These are phyloP conservation scores for Trichoderma semiorbis DNA, from an alignment of 2,329 filamentous ascomycete genomes.

Conservation along the genomic window DNA sequence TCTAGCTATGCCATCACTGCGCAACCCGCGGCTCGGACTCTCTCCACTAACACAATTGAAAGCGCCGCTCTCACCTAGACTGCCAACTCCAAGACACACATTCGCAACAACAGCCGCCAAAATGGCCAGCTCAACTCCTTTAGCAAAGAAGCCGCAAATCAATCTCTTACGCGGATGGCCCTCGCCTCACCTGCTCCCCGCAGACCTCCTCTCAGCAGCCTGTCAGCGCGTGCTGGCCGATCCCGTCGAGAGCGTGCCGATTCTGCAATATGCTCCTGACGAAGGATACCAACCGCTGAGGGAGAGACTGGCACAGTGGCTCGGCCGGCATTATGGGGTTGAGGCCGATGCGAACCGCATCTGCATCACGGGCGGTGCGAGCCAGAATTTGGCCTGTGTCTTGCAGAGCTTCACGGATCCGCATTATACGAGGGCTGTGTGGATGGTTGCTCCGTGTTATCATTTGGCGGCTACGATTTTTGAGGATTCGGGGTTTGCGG, in stretches of 20 bases:
- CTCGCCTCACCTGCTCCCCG: slow-evolving; percentile 59
- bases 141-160: slow-evolving; percentile 40
- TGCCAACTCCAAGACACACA: background rate
- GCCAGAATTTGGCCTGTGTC: slow-evolving; percentile 74
- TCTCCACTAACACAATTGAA: background rate
- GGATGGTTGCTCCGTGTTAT: slow-evolving; percentile 80
- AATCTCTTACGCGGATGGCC: slow-evolving; percentile 71
- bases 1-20: background rate
- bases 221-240: slow-evolving; percentile 59
- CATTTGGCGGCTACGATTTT: slow-evolving; percentile 84
- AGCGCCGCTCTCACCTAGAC: background rate
- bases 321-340: slow-evolving; percentile 58
- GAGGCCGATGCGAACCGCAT: slow-evolving; percentile 55
- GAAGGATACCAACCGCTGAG: slow-evolving; percentile 69
- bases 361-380: slow-evolving; percentile 80
- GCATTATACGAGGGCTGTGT: slow-evolving; percentile 68
- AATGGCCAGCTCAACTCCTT: background rate
- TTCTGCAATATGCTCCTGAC: slow-evolving; percentile 78
- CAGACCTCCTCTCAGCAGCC: slow-evolving; percentile 57
- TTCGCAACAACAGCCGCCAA: background rate
- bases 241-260: slow-evolving; percentile 55
- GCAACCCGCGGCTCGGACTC: background rate
- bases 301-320: slow-evolving; percentile 65
- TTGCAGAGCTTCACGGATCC: slow-evolving; percentile 80
- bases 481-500: slow-evolving; percentile 71